These are phyloP conservation scores for Naumovozyma dairenensis DNA, from an alignment of 805 yeast species.

Conservation along the genomic window DNA sequence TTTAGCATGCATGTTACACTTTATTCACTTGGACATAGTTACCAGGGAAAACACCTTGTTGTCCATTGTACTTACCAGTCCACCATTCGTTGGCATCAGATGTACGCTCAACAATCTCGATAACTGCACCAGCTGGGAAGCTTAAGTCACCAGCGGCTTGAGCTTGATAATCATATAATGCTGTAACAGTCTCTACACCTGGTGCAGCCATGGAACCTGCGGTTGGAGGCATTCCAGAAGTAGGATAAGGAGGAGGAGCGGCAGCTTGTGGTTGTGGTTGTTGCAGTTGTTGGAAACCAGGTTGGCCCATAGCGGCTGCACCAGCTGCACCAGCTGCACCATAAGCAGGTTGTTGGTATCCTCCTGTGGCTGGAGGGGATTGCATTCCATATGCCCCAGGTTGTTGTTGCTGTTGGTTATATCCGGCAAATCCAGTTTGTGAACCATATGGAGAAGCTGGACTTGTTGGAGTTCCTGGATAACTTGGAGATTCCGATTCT, in stretches of 20 bases:
- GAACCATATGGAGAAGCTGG: constrained; percentile 2
- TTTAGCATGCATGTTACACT: no score
- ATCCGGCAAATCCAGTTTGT: not conserved
- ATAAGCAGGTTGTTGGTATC: not conserved
- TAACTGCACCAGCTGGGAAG: constrained; percentile 79
- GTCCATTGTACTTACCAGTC: constrained; percentile 84
- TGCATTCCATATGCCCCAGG: not conserved
- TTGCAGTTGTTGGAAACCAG: constrained; percentile 9
- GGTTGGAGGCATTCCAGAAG: constrained; percentile 29
- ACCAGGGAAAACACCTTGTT: constrained; percentile 89
- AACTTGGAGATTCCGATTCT: constrained; percentile 20
- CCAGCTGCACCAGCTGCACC: constrained; percentile 6
- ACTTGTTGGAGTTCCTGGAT: constrained; percentile 1
- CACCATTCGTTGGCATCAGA: constrained; percentile 93
- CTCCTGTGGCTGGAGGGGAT: constrained; percentile 1
- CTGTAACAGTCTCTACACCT: constrained; percentile 62
- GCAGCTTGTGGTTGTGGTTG: constrained; percentile 18
- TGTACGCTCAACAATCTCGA: constrained; percentile 74
- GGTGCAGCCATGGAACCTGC: constrained; percentile 30
- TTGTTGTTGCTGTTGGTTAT: not conserved
- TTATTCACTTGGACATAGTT: constrained; percentile 75
- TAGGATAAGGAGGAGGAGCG: constrained; percentile 22
- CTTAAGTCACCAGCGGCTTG: constrained; percentile 88
- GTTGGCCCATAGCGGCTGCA: constrained; percentile 14
- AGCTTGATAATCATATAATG: constrained; percentile 83